These are phyloP conservation scores for Cryptococcus maquisensis DNA, from an alignment of 1,284 basidiomycete genomes.

Conservation along the genomic window DNA sequence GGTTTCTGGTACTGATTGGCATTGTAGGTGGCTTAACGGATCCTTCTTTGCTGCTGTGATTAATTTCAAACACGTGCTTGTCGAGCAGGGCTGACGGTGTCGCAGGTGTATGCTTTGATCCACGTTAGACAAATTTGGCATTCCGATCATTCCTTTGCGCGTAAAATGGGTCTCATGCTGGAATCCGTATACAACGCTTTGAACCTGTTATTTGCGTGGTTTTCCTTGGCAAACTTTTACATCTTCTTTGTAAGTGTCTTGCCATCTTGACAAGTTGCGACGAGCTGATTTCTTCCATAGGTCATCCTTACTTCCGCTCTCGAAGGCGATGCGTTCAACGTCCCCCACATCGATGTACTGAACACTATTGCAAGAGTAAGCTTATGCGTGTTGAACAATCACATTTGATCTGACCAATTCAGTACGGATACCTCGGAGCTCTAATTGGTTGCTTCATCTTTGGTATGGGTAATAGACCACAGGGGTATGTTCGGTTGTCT, in stretches of 20 bases:
- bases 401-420: not conserved
- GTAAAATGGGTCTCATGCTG: conserved; percentile 70
- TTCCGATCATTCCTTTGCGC: conserved; percentile 73
- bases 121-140: conserved; percentile 79
- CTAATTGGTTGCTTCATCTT: conserved; percentile 87
- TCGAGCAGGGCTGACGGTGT: conserved; percentile 23
- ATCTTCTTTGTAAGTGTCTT: conserved; percentile 76
- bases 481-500: conserved; percentile 56
- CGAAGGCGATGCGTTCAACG: conserved; percentile 67
- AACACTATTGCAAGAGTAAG: conserved; percentile 73
- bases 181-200: conserved; percentile 86
- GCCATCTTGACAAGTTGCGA: not conserved
- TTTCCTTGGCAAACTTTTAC: conserved; percentile 85
- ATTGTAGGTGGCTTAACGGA: conserved; percentile 55
- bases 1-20: not conserved
- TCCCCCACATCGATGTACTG: conserved; percentile 67
- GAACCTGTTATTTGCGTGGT: conserved; percentile 89
- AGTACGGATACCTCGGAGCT: conserved; percentile 82
- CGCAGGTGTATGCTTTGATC: conserved; percentile 44
- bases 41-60: conserved; percentile 83
- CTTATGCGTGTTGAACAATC: not conserved
- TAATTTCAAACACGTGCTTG: not conserved
- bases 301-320: conserved; percentile 83
- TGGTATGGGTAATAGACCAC: conserved; percentile 94
- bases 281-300: conserved; percentile 44